Conservation (phyloP, 495 filamentous ascomycete genomes). For the Penicillium steckii region DNA sequence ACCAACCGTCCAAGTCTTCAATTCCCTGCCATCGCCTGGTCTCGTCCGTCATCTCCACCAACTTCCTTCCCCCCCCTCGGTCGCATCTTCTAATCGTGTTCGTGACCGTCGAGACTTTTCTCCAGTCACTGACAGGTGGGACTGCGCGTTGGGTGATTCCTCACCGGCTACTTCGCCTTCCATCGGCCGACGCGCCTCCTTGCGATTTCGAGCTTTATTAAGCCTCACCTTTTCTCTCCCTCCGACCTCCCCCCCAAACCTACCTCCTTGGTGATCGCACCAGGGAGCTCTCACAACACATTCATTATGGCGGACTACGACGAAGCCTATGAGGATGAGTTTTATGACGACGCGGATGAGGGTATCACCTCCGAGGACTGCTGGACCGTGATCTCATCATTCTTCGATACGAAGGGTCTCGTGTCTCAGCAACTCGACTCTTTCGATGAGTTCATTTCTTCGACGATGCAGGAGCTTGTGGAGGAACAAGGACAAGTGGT, state of each 20-base stretch:
- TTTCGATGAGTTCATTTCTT: conserved; percentile 92
- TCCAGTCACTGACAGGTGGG: conserved; percentile 22
- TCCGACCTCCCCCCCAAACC: conserved; percentile 1
- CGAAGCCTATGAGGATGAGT: conserved; percentile 50
- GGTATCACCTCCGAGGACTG: conserved; percentile 82
- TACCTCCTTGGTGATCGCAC: not conserved
- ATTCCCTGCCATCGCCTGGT: conserved; percentile 20
- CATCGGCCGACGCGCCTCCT: conserved; percentile 1
- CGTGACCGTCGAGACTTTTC: conserved; percentile 7
- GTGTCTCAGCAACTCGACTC: conserved; percentile 98
- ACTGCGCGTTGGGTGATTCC: conserved; percentile 28
- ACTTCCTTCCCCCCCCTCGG: conserved; percentile 17
- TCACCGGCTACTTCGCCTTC: conserved; percentile 12
- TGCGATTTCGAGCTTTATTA: not conserved
- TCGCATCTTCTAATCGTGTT: conserved; percentile 11
- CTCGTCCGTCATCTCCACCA: conserved; percentile 10
- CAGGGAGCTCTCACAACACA: not conserved
- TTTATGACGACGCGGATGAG: conserved; percentile 66
- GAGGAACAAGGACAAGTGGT: conserved; percentile 84
- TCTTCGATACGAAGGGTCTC: conserved; percentile 92
- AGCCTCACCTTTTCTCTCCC: not conserved
- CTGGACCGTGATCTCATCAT: conserved; percentile 95
- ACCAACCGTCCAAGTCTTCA: conserved; percentile 26
- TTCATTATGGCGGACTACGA: conserved; percentile 55
- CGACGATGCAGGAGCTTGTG: conserved; percentile 89